Percentiles rank a stretch among this genome's conserved stretches.
Conservation (phyloP, 148 eudicot genomes). For the Diospyros lotus region DNA sequence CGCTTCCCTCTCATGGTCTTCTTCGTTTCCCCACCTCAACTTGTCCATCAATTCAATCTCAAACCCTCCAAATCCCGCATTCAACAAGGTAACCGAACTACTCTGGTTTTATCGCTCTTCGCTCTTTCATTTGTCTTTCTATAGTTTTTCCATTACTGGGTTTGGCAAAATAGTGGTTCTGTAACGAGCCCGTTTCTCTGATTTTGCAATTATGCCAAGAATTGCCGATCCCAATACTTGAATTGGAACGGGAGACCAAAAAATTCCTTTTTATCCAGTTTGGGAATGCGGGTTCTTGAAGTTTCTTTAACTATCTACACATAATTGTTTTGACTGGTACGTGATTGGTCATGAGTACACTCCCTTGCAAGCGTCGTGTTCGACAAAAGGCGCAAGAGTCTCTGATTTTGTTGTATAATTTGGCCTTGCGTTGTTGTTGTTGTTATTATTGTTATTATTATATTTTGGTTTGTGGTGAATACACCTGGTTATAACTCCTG, state of each 20-base stretch:
- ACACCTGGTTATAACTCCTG: too few relatives aligned
- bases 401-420: not conserved
- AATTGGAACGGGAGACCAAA: not conserved
- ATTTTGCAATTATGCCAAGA: not conserved
- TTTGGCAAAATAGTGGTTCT: not conserved
- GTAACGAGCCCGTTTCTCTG: not conserved
- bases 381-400: not conserved
- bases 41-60: conserved; percentile 30
- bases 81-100: conserved; percentile 36
- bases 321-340: too few relatives aligned
- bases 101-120: not conserved
- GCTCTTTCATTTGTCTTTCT: not conserved
- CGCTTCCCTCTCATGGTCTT: conserved; percentile 57
- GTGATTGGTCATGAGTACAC: not conserved
- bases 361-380: not conserved
- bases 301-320: too few relatives aligned
- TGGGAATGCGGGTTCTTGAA: not conserved
- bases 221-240: not conserved
- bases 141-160: not conserved
- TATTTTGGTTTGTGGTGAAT: too few relatives aligned
- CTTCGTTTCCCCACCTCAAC: conserved; percentile 48
- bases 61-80: conserved; percentile 20
- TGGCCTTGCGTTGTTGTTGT: not conserved
- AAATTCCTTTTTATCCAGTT: not conserved
- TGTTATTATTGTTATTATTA: too few relatives aligned